Conservation (phyloP, 495 filamentous ascomycete genomes). For the Parathielavia appendiculata region DNA sequence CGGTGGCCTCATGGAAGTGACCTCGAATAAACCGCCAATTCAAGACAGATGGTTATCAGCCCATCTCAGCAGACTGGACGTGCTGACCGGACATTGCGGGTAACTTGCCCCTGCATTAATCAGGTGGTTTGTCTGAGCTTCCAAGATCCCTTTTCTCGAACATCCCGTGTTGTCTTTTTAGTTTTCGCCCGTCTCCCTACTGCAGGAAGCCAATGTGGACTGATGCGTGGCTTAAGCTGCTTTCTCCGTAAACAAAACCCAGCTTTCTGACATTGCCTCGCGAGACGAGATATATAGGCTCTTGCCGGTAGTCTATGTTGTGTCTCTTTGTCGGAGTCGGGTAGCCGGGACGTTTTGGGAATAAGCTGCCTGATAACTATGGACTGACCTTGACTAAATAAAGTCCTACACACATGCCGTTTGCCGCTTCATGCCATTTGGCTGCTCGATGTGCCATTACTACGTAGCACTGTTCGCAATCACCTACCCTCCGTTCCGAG, state of each 20-base stretch:
- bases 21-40: no score
- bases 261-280: no score
- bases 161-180: slow-evolving; percentile 2
- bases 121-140: slow-evolving; percentile 9
- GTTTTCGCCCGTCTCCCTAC: slow-evolving; percentile 5
- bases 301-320: no score
- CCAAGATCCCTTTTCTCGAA: slow-evolving; percentile 18
- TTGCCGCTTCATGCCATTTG: background rate
- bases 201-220: slow-evolving; percentile 20
- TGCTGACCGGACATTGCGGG: slow-evolving; percentile 3
- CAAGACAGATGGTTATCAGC: no score
- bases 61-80: background rate
- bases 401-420: slow-evolving; percentile 17
- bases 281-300: no score
- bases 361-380: background rate
- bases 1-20: no score
- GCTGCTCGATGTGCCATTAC: no score
- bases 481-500: no score
- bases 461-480: no score
- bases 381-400: slow-evolving; percentile 3
- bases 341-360: no score
- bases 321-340: no score
- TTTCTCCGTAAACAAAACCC: background rate
- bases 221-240: slow-evolving; percentile 16
- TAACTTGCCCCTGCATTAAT: slow-evolving; percentile 14